Conservation (phyloP, 2,329 filamentous ascomycete species). For the Tolypocladium album region DNA sequence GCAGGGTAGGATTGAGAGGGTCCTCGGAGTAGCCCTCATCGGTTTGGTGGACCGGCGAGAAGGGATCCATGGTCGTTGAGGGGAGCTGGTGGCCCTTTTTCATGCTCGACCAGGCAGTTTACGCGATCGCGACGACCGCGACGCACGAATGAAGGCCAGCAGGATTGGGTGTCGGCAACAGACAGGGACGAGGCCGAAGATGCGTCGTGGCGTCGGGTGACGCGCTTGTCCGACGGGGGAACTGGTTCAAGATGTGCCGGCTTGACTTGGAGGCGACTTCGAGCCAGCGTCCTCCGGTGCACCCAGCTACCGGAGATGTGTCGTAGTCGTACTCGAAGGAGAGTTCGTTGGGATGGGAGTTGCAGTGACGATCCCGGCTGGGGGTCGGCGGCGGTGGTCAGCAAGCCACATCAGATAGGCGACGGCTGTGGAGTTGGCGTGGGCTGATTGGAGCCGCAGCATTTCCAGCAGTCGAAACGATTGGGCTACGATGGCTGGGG, state of each 20-base stretch:
- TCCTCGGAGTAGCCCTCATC: slow-evolving; percentile 88
- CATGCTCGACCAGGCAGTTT: slow-evolving; percentile 9
- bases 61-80: slow-evolving; percentile 28
- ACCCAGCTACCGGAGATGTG: neutral
- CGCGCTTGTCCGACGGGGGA: neutral
- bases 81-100: slow-evolving; percentile 15
- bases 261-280: neutral
- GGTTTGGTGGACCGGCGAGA: slow-evolving; percentile 46
- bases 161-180: neutral
- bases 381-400: neutral
- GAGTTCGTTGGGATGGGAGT: neutral
- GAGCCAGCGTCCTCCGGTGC: neutral
- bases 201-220: neutral
- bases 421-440: neutral
- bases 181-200: neutral
- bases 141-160: neutral
- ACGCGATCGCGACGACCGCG: neutral
- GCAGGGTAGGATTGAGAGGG: slow-evolving; percentile 35
- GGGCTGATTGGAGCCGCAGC: neutral
- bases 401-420: neutral
- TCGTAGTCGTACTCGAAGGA: neutral
- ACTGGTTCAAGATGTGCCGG: neutral
- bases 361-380: neutral
- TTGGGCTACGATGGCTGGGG: neutral
- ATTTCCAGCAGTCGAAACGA: neutral